Conservation (phyloP, 78 protist species). For the Isochrysis galbana region DNA sequence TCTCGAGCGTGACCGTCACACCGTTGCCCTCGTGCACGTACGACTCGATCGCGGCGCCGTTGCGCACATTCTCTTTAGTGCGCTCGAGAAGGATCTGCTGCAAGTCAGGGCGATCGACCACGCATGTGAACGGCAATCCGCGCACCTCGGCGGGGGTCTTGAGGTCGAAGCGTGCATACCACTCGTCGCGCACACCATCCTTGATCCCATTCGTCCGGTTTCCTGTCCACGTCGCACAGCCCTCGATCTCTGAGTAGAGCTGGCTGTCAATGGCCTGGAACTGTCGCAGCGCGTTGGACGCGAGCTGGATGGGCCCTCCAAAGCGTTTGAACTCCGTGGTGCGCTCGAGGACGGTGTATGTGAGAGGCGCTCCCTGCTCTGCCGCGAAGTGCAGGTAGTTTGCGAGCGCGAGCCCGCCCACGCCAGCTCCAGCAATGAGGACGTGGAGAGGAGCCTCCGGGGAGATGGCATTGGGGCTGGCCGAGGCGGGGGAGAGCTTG, state of each 20-base stretch:
- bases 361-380: neutral
- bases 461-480: neutral
- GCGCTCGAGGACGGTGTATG: neutral
- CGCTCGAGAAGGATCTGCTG: neutral
- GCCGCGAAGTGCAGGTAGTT: neutral
- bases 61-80: neutral
- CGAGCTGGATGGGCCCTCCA: constrained; percentile 29
- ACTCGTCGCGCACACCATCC: constrained; percentile 10
- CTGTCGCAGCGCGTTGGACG: neutral
- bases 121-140: neutral
- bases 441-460: neutral
- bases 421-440: neutral
- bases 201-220: constrained; percentile 12
- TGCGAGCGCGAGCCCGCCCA: neutral
- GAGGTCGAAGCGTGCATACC: constrained; percentile 11
- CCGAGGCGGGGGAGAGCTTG: too few relatives aligned
- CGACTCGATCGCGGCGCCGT: neutral
- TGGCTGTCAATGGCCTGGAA: neutral
- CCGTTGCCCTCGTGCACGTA: neutral
- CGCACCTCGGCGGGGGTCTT: neutral
- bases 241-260: neutral
- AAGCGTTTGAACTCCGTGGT: neutral
- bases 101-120: constrained; percentile 6
- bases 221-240: constrained; percentile 7
- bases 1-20: neutral